These are phyloP conservation scores for Suillus tomentosus DNA, from an alignment of 768 basidiomycete genomes.

Conservation along the genomic window DNA sequence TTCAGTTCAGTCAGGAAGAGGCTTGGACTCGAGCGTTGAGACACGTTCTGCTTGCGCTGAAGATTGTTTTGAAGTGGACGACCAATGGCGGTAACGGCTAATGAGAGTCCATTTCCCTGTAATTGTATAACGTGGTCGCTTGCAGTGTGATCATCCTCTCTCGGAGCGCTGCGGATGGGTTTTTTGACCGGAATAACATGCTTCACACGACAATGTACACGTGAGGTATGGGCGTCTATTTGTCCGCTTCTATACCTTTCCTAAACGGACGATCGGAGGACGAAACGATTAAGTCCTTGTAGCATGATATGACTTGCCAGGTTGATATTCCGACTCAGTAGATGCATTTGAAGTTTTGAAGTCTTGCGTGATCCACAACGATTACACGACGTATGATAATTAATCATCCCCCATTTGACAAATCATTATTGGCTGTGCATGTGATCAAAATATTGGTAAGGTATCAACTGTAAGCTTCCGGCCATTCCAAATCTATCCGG, in stretches of 20 bases:
- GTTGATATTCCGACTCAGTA: too few species aligned
- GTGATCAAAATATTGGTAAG: slow-evolving; percentile 4
- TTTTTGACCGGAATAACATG: background rate
- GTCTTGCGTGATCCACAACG: background rate
- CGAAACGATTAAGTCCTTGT: background rate
- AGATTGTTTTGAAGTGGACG: slow-evolving; percentile 86
- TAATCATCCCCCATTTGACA: background rate
- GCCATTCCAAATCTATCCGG: background rate
- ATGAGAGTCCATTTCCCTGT: slow-evolving; percentile 15
- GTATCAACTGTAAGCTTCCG: slow-evolving; percentile 1
- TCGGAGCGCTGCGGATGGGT: background rate
- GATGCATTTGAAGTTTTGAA: background rate
- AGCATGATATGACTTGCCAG: too few species aligned
- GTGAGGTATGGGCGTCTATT: slow-evolving; percentile 1
- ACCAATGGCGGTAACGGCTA: slow-evolving; percentile 75
- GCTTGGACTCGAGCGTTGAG: slow-evolving; percentile 92
- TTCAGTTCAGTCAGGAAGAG: slow-evolving; percentile 95
- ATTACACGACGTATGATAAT: background rate
- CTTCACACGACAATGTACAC: background rate
- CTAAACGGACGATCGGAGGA: background rate
- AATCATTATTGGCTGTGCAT: slow-evolving; percentile 9
- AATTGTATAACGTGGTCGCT: background rate
- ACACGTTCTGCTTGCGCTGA: slow-evolving; percentile 87
- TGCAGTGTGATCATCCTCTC: slow-evolving; percentile 20
- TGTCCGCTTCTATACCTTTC: background rate